These are phyloP conservation scores for Gloeopeniophorella convolvens DNA, from an alignment of 768 basidiomycete species.

Conservation along the genomic window DNA sequence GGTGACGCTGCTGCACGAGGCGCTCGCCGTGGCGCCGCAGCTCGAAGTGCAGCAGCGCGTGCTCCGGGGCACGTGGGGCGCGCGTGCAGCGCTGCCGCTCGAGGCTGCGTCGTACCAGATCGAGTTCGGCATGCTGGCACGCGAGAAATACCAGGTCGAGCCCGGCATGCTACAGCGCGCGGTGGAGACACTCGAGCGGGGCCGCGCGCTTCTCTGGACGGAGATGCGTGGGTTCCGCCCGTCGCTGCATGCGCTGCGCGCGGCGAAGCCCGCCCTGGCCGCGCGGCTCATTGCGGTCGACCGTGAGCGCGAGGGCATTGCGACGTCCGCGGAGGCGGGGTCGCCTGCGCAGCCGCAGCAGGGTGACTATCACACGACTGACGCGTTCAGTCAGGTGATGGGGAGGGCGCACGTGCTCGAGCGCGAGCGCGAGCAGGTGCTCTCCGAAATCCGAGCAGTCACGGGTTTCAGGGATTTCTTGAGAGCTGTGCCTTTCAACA, in stretches of 20 bases:
- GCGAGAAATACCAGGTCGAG: no score
- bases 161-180: no score
- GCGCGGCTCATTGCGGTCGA: neutral
- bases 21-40: neutral
- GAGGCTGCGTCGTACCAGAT: constrained; percentile 1
- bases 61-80: neutral
- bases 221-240: constrained; percentile 15
- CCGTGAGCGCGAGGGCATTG: neutral
- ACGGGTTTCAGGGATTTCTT: constrained; percentile 6
- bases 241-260: constrained; percentile 10
- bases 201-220: constrained; percentile 15
- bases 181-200: constrained; percentile 12
- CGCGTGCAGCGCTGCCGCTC: neutral
- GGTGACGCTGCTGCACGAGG: neutral
- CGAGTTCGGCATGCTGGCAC: neutral
- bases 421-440: neutral
- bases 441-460: neutral
- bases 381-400: neutral
- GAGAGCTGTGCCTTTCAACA: neutral
- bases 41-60: constrained; percentile 4
- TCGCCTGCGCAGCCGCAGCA: neutral
- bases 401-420: neutral
- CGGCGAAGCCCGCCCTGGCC: constrained; percentile 1
- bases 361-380: neutral
- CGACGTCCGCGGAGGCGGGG: neutral